Percentiles rank a stretch among this genome's conserved stretches.
Evolutionary conservation across 768 basidiomycete genomes (phyloP).

Genomic region (Hygrocybe coccinea): DNA sequence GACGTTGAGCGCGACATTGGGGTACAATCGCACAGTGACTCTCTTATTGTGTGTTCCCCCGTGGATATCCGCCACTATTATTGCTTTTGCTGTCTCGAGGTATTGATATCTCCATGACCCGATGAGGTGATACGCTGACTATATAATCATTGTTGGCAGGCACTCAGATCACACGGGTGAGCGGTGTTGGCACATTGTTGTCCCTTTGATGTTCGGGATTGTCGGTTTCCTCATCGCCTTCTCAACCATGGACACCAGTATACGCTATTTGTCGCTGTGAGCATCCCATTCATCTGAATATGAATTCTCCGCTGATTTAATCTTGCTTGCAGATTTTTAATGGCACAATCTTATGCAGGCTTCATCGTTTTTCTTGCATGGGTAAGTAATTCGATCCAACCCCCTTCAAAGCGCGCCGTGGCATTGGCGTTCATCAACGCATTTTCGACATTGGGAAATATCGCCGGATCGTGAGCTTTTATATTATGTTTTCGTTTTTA

Average conservation of each 20-base stretch:
- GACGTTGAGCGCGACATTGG: slow-evolving; percentile 64
- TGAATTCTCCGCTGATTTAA: not conserved
- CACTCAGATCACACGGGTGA: slow-evolving; percentile 71
- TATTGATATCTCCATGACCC: slow-evolving; percentile 17
- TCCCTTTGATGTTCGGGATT: slow-evolving; percentile 53
- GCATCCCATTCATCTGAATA: slow-evolving; percentile 12
- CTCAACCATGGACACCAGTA: slow-evolving; percentile 54
- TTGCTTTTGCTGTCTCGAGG: slow-evolving; percentile 52
- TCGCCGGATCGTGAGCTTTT: slow-evolving; percentile 67
- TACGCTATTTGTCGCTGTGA: slow-evolving; percentile 63
- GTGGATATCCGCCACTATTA: slow-evolving; percentile 58
- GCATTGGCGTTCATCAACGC: slow-evolving; percentile 79
- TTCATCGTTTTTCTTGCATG: slow-evolving; percentile 63
- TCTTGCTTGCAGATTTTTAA: slow-evolving; percentile 53
- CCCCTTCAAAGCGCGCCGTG: slow-evolving; percentile 85
- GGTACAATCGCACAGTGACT: slow-evolving; percentile 58
- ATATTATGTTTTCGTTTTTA: not conserved
- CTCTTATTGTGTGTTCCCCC: slow-evolving; percentile 55
- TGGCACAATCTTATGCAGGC: slow-evolving; percentile 69
- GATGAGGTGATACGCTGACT: not conserved
- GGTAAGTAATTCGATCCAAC: slow-evolving; percentile 51
- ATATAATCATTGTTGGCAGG: slow-evolving; percentile 31
- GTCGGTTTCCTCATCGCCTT: slow-evolving; percentile 65
- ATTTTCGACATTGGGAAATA: slow-evolving; percentile 78
- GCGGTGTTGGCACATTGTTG: slow-evolving; percentile 61